phyloP scores from a whole-genome alignment of 176 grass and related monocot genomes.

The Thinopyrum elongatum region DNA sequence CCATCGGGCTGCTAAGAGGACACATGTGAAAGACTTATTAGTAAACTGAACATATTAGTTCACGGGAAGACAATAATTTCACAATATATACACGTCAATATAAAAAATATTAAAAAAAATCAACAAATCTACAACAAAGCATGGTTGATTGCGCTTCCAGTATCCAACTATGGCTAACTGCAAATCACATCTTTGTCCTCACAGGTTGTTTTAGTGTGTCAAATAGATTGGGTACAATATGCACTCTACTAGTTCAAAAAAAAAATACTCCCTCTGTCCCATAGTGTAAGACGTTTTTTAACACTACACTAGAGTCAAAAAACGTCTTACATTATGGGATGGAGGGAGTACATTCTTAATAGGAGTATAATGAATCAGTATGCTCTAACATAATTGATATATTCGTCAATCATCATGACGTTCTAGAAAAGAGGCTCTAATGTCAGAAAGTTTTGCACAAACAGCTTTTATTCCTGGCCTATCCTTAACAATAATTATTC shows the following conservation, averaged over 20 bases:
- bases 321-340: no score
- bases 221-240: background rate
- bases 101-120: background rate
- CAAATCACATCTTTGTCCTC: background rate
- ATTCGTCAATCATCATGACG: background rate
- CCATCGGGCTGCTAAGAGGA: background rate
- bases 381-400: background rate
- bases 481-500: background rate
- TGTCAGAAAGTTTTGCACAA: slow-evolving; percentile 2
- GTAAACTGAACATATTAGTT: background rate
- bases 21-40: background rate
- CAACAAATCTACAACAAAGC: background rate
- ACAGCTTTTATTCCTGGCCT: slow-evolving; percentile 17
- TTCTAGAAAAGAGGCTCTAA: slow-evolving; percentile 6
- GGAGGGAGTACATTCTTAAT: background rate
- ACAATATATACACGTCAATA: background rate
- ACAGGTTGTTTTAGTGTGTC: background rate
- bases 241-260: background rate
- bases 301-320: no score
- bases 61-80: background rate
- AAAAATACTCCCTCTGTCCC: no score
- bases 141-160: background rate
- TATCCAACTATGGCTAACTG: background rate
- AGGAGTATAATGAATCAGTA: background rate
- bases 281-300: no score